Conservation (phyloP, 768 basidiomycete genomes). For the Lentinus tigrinus region DNA sequence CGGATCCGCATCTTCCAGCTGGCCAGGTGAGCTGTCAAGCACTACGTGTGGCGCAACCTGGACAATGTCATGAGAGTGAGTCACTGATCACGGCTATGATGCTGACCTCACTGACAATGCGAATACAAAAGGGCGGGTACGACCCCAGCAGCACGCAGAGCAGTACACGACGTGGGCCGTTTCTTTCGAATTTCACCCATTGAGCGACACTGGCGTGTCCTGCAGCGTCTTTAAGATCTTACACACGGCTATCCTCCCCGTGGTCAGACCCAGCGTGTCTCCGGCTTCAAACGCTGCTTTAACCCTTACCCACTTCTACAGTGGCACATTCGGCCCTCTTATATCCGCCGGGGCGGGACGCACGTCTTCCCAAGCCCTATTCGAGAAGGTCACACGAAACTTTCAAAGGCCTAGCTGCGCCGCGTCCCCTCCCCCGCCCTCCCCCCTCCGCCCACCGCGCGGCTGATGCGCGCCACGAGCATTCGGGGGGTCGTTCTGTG, state of each 20-base stretch:
- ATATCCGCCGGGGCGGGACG: conserved; percentile 27
- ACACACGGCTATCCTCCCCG: too few relatives aligned
- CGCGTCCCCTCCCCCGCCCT: conserved; percentile 31
- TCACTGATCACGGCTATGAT: background rate
- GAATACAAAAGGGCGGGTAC: background rate
- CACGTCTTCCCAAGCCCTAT: conserved; percentile 28
- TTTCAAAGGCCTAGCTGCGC: too few relatives aligned
- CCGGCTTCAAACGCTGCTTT: too few relatives aligned
- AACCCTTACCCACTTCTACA: background rate
- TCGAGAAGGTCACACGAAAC: conserved; percentile 24
- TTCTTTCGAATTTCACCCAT: too few relatives aligned
- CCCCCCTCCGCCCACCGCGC: conserved; percentile 31
- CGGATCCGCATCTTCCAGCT: background rate
- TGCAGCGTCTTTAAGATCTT: too few relatives aligned
- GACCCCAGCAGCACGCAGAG: background rate
- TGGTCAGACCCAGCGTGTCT: too few relatives aligned
- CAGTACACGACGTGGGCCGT: background rate
- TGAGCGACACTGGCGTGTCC: too few relatives aligned
- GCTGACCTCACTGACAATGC: background rate
- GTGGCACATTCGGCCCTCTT: conserved; percentile 21
- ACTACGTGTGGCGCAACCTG: background rate
- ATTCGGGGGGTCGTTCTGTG: too few relatives aligned
- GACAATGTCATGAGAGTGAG: background rate
- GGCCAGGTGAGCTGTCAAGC: background rate
- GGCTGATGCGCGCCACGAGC: too few relatives aligned